Evolutionary conservation across 1,284 basidiomycete species (phyloP).

Genomic region (Trichosporon ovoides): DNA sequence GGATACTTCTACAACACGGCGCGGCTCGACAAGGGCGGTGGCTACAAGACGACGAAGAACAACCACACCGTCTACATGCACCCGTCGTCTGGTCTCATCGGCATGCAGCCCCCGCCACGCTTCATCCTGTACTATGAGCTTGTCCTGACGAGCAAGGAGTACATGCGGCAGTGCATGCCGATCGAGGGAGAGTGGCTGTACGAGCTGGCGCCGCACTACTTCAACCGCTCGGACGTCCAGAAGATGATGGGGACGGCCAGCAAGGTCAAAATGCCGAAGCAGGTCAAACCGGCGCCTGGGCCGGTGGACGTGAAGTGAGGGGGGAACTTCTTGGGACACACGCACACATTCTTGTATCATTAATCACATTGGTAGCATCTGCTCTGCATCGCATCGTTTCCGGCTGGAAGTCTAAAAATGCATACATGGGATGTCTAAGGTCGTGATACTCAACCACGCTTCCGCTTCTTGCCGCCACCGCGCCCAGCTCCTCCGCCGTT

Average conservation of each 20-base stretch:
- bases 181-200: conserved; percentile 91
- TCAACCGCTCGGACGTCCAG: conserved; percentile 81
- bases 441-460: conserved; percentile 1
- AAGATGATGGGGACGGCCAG: conserved; percentile 67
- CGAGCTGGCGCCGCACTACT: conserved; percentile 92
- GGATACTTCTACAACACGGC: conserved; percentile 97
- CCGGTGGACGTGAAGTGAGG: not conserved
- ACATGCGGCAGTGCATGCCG: conserved; percentile 85
- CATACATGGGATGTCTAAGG: not conserved
- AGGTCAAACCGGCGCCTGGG: conserved; percentile 15
- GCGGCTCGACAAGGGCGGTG: conserved; percentile 80
- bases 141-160: conserved; percentile 57
- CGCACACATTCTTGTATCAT: not conserved
- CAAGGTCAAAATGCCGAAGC: conserved; percentile 80
- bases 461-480: conserved; percentile 16
- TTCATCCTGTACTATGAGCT: conserved; percentile 88
- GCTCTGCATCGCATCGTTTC: not conserved
- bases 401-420: not conserved
- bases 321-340: not conserved
- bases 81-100: conserved; percentile 90
- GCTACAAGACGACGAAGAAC: conserved; percentile 89
- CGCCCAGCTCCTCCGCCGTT: conserved; percentile 25
- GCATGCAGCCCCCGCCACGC: conserved; percentile 86
- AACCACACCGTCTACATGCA: conserved; percentile 94
- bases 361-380: not conserved